Conservation (phyloP, 2,329 filamentous ascomycete genomes). For the Fusarium aywerte region DNA sequence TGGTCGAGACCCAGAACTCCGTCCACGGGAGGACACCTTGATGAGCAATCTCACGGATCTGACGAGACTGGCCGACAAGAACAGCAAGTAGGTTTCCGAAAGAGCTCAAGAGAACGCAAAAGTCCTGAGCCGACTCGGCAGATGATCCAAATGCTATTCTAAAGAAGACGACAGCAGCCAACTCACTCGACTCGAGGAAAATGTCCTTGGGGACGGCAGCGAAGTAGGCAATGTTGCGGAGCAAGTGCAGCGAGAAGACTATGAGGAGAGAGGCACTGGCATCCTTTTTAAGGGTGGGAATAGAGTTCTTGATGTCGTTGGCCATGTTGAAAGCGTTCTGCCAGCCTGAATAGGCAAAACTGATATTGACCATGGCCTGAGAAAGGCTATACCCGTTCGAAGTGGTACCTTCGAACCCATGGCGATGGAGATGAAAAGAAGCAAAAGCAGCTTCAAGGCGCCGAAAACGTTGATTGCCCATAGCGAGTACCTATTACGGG, state of each 20-base stretch:
- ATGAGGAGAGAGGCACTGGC: constrained; percentile 61
- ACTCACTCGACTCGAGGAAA: constrained; percentile 63
- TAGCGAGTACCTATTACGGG: constrained; percentile 68
- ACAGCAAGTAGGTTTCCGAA: constrained; percentile 70
- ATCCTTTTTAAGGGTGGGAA: constrained; percentile 63
- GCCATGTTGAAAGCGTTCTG: constrained; percentile 70
- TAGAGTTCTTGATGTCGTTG: constrained; percentile 70
- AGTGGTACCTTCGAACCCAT: constrained; percentile 52
- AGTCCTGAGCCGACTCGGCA: constrained; percentile 61
- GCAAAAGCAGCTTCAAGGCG: constrained; percentile 67
- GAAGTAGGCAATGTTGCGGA: constrained; percentile 71
- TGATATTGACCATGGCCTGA: constrained; percentile 67
- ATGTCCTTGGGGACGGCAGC: constrained; percentile 64
- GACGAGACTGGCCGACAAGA: constrained; percentile 63
- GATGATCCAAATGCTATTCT: constrained; percentile 64
- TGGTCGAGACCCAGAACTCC: constrained; percentile 70
- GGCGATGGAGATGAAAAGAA: constrained; percentile 68
- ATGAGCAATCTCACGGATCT: constrained; percentile 69
- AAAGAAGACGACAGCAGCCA: constrained; percentile 69
- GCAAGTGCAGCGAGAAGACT: constrained; percentile 65
- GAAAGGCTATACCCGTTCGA: constrained; percentile 52
- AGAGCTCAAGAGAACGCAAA: constrained; percentile 66
- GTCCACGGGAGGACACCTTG: constrained; percentile 72
- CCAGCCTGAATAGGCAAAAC: constrained; percentile 69
- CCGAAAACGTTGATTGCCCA: constrained; percentile 67